Evolutionary conservation across 2,329 filamentous ascomycete species (phyloP).

Genomic region (Leptographium wingfieldii): DNA sequence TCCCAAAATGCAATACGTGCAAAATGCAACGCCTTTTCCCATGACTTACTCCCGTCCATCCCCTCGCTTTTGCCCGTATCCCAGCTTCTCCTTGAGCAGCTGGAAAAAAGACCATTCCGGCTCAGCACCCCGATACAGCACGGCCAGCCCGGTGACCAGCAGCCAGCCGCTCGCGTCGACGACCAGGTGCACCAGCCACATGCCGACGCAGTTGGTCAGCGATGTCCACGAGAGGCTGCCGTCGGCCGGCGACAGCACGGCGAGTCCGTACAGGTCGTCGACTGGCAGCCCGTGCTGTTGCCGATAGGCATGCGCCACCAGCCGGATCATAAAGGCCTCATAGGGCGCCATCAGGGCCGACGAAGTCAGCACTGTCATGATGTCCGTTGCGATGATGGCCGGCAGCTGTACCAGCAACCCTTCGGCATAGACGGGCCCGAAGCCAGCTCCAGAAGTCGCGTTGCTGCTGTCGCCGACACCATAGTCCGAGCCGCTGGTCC

Average conservation of each 20-base stretch:
- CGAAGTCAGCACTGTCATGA: conserved; percentile 30
- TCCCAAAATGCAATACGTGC: background rate
- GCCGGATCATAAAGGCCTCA: conserved; percentile 32
- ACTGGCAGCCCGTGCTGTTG: conserved; percentile 24
- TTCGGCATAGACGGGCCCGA: conserved; percentile 15
- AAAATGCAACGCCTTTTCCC: no score
- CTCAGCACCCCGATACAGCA: conserved; percentile 10
- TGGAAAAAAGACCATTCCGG: conserved; percentile 8
- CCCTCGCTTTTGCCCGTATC: conserved; percentile 4
- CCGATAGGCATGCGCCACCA: conserved; percentile 31
- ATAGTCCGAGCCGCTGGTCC: background rate
- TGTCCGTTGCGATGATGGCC: conserved; percentile 31
- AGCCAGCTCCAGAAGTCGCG: background rate
- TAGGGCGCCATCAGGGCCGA: conserved; percentile 32
- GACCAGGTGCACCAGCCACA: conserved; percentile 32
- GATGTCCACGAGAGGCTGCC: conserved; percentile 25
- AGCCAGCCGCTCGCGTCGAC: conserved; percentile 34
- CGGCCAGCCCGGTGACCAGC: conserved; percentile 21
- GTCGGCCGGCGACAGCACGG: conserved; percentile 17
- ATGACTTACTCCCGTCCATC: background rate
- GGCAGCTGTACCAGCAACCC: conserved; percentile 40
- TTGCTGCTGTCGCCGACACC: background rate
- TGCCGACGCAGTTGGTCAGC: conserved; percentile 30
- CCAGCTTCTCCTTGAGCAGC: conserved; percentile 15
- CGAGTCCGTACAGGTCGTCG: conserved; percentile 25